Evolutionary conservation across 1,139 yeast species (phyloP).

Genomic region (Yamadazyma trypodendri): DNA sequence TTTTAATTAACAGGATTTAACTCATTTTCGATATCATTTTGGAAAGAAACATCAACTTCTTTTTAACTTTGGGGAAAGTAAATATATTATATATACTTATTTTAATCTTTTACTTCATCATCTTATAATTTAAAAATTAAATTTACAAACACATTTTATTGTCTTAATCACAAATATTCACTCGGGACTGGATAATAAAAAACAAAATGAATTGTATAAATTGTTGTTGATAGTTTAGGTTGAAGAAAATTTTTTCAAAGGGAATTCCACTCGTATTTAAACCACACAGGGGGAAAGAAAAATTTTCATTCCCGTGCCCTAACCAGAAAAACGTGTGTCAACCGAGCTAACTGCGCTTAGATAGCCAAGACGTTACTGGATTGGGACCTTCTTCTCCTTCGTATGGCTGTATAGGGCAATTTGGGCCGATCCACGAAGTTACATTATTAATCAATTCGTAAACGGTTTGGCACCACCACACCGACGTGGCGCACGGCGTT

Average conservation of each 20-base stretch:
- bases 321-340: background rate
- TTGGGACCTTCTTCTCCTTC: background rate
- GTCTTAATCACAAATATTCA: slow-evolving; percentile 11
- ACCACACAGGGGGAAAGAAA: background rate
- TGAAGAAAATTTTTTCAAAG: slow-evolving; percentile 7
- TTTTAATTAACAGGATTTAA: slow-evolving; percentile 5
- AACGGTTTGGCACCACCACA: background rate
- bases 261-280: slow-evolving; percentile 6
- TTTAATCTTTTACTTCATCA: slow-evolving; percentile 6
- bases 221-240: slow-evolving; percentile 13
- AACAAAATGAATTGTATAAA: slow-evolving; percentile 10
- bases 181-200: slow-evolving; percentile 16
- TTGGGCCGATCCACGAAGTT: background rate
- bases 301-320: too few species aligned
- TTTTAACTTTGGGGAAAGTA: slow-evolving; percentile 6
- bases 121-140: slow-evolving; percentile 12
- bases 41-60: slow-evolving; percentile 11
- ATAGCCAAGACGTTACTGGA: slow-evolving; percentile 1
- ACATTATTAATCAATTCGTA: background rate
- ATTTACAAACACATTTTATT: slow-evolving; percentile 38
- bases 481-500: too few species aligned
- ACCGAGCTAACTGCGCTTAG: slow-evolving; percentile 4
- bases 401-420: slow-evolving; percentile 1
- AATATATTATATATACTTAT: slow-evolving; percentile 8
- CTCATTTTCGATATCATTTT: slow-evolving; percentile 13